phyloP scores from a whole-genome alignment of 805 yeast genomes.

The Kluyveromyces lactis region DNA sequence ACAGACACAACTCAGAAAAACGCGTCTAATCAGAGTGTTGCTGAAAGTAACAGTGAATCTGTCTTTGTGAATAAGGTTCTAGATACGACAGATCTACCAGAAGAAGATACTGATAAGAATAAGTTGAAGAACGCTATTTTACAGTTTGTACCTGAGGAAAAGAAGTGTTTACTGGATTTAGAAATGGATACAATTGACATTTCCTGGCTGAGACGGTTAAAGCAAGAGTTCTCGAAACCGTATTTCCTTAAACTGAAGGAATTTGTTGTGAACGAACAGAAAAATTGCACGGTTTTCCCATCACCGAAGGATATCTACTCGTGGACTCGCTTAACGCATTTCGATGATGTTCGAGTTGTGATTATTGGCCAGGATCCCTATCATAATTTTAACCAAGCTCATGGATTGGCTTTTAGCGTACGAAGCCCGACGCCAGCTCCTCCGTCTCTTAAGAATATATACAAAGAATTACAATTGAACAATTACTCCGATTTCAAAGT shows the following conservation, averaged over 20 bases:
- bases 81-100: neutral
- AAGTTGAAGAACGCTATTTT: neutral
- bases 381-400: constrained; percentile 89
- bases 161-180: constrained; percentile 38
- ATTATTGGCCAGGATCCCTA: constrained; percentile 96
- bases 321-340: constrained; percentile 83
- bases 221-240: constrained; percentile 70
- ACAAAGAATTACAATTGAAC: constrained; percentile 58
- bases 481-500: constrained; percentile 65
- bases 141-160: neutral
- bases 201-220: constrained; percentile 68
- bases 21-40: neutral
- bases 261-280: constrained; percentile 45
- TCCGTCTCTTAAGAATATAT: constrained; percentile 80
- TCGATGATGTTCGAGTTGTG: constrained; percentile 63
- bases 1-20: neutral
- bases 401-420: constrained; percentile 92
- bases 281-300: constrained; percentile 59
- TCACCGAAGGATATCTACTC: constrained; percentile 72
- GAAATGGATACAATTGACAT: constrained; percentile 67
- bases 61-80: too few relatives aligned
- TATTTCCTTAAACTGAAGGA: constrained; percentile 69
- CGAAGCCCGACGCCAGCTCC: constrained; percentile 80
- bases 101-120: neutral
- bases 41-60: neutral